phyloP scores from a whole-genome alignment of 768 basidiomycete species.

The Lactarius pseudohatsudake region DNA sequence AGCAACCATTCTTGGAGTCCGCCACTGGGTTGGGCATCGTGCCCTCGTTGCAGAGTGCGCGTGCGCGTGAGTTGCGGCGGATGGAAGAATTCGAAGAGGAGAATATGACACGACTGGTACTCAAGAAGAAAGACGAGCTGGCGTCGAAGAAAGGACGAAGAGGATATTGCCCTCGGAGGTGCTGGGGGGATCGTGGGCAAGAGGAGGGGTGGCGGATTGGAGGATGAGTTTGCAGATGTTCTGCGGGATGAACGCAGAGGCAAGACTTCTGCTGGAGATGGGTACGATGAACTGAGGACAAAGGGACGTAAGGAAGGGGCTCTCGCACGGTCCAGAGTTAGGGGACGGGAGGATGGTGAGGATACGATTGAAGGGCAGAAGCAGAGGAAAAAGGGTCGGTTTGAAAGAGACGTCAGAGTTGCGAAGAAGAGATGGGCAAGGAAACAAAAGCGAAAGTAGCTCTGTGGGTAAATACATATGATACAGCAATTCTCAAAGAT shows the following conservation, averaged over 20 bases:
- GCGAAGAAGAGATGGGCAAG: constrained; percentile 36
- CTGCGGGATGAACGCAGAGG: constrained; percentile 54
- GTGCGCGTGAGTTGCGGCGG: constrained; percentile 75
- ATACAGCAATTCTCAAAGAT: constrained; percentile 29
- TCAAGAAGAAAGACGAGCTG: constrained; percentile 86
- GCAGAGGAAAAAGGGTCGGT: constrained; percentile 42
- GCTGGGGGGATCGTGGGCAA: constrained; percentile 46
- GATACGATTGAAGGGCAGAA: constrained; percentile 36
- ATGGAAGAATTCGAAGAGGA: constrained; percentile 92
- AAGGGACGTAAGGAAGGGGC: constrained; percentile 63
- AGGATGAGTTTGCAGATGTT: constrained; percentile 84
- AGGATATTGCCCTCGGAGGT: constrained; percentile 83
- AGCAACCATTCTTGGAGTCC: constrained; percentile 67
- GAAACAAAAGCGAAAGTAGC: constrained; percentile 24
- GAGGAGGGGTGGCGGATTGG: constrained; percentile 66
- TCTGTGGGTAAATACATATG: constrained; percentile 1
- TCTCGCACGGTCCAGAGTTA: constrained; percentile 55
- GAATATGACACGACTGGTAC: constrained; percentile 86
- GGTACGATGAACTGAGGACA: constrained; percentile 77
- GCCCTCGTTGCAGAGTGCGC: constrained; percentile 58
- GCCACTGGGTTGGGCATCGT: constrained; percentile 69
- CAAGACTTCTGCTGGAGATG: constrained; percentile 53
- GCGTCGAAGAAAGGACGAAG: constrained; percentile 76
- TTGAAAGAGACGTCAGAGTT: constrained; percentile 45
- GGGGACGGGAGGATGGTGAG: constrained; percentile 36